phyloP scores from a whole-genome alignment of 805 yeast genomes.

The Metschnikowia corniflorae region DNA sequence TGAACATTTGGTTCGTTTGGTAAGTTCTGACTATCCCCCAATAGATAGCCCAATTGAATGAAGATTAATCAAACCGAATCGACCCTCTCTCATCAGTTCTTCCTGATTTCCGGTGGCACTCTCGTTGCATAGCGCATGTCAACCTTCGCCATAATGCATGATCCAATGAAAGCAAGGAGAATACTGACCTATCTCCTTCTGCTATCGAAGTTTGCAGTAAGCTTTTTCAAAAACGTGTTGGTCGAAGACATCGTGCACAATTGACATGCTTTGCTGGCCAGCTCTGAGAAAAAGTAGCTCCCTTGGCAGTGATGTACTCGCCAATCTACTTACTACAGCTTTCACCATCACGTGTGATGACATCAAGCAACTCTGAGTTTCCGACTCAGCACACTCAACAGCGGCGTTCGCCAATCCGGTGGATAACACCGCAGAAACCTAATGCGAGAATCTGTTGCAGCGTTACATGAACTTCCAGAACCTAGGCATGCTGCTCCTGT shows the following conservation, averaged over 20 bases:
- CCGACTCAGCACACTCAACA: slow-evolving; percentile 44
- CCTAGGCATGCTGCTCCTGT: slow-evolving; percentile 38
- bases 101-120: too few species aligned
- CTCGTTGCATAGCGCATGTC: slow-evolving; percentile 49
- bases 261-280: too few species aligned
- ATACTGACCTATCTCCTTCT: slow-evolving; percentile 10
- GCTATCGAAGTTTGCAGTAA: slow-evolving; percentile 2
- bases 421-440: slow-evolving; percentile 44
- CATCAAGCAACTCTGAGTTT: slow-evolving; percentile 47
- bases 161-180: slow-evolving; percentile 3
- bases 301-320: background rate
- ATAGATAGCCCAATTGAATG: too few species aligned
- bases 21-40: too few species aligned
- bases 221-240: slow-evolving; percentile 1
- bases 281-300: too few species aligned
- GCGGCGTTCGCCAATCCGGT: slow-evolving; percentile 37
- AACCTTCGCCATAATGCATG: slow-evolving; percentile 7
- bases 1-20: too few species aligned
- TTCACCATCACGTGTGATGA: slow-evolving; percentile 42
- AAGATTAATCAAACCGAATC: too few species aligned
- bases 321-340: slow-evolving; percentile 7
- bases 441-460: slow-evolving; percentile 45
- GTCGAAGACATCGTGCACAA: slow-evolving; percentile 5
- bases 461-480: slow-evolving; percentile 48
- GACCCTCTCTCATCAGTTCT: too few species aligned